These are phyloP conservation scores for Metschnikowia henanensis DNA, from an alignment of 805 yeast species.

Conservation along the genomic window DNA sequence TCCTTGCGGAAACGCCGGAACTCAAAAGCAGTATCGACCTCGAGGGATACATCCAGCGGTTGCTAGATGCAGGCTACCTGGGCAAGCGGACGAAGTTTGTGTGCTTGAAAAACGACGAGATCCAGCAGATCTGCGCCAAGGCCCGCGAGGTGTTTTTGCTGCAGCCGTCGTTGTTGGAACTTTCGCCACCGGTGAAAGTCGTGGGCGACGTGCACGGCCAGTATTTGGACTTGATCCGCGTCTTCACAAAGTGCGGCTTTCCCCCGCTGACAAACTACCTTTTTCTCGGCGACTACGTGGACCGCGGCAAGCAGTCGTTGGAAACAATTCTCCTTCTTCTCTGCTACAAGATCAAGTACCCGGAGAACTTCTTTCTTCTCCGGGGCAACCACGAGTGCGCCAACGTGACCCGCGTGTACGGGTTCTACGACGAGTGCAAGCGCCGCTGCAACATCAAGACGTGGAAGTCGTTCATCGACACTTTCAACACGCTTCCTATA, in stretches of 20 bases:
- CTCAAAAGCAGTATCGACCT: conserved; percentile 45
- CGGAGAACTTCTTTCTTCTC: conserved; percentile 94
- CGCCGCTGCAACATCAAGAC: conserved; percentile 97
- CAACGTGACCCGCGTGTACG: conserved; percentile 95
- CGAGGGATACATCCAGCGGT: conserved; percentile 86
- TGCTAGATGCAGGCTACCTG: conserved; percentile 93
- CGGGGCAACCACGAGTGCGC: conserved; percentile 99
- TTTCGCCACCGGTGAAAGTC: conserved; percentile 94
- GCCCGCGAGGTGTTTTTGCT: conserved; percentile 98
- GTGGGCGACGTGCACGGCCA: conserved; percentile 99
- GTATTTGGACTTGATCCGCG: conserved; percentile 91
- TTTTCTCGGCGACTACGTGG: conserved; percentile 96
- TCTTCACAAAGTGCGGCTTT: conserved; percentile 97
- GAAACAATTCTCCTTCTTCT: conserved; percentile 93
- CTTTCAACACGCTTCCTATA: conserved; percentile 97
- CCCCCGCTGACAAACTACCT: conserved; percentile 98
- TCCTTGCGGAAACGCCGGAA: conserved; percentile 14
- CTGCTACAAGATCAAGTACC: conserved; percentile 97
- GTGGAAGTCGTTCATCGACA: conserved; percentile 98
- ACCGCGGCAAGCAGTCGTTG: conserved; percentile 96
- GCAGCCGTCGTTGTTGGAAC: conserved; percentile 92
- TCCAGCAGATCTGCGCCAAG: conserved; percentile 92
- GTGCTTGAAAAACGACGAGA: conserved; percentile 90
- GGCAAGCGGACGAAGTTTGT: conserved; percentile 91
- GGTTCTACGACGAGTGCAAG: conserved; percentile 97